These are phyloP conservation scores for Phaffia tasmanica DNA, from an alignment of 768 basidiomycete species.

Conservation along the genomic window DNA sequence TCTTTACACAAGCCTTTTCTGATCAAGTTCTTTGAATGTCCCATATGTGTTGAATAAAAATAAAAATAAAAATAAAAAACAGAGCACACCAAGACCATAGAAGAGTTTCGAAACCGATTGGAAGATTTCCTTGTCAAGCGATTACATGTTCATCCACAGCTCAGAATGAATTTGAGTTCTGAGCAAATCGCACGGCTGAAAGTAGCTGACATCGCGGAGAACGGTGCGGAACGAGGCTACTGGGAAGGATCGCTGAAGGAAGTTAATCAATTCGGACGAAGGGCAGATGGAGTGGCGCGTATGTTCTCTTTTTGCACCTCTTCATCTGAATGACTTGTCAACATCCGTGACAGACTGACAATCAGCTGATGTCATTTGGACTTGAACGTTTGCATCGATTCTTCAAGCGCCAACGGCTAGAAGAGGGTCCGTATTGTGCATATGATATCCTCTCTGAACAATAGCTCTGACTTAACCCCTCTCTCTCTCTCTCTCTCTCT, in stretches of 20 bases:
- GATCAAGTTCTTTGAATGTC: no score
- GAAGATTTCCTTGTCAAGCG: conserved; percentile 1
- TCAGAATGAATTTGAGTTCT: not conserved
- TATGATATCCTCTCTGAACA: no score
- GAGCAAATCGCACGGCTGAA: not conserved
- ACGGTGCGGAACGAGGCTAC: conserved; percentile 1
- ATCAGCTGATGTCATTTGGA: no score
- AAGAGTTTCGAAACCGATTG: conserved; percentile 6
- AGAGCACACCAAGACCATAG: conserved; percentile 10
- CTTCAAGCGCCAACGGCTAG: no score
- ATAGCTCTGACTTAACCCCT: no score
- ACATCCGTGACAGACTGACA: no score
- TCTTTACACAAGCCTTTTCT: not conserved
- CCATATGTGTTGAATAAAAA: no score
- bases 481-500: no score
- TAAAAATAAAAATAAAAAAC: no score
- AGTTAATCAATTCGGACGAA: conserved; percentile 7
- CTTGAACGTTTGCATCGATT: no score
- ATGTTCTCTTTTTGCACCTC: not conserved
- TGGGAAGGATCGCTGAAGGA: conserved; percentile 21
- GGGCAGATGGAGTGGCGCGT: conserved; percentile 19
- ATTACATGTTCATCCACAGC: conserved; percentile 4
- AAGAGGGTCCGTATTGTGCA: no score
- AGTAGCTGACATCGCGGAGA: not conserved
- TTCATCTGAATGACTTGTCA: no score